phyloP scores from a whole-genome alignment of 2,329 filamentous ascomycete species.

The Monosporascus sp. region DNA sequence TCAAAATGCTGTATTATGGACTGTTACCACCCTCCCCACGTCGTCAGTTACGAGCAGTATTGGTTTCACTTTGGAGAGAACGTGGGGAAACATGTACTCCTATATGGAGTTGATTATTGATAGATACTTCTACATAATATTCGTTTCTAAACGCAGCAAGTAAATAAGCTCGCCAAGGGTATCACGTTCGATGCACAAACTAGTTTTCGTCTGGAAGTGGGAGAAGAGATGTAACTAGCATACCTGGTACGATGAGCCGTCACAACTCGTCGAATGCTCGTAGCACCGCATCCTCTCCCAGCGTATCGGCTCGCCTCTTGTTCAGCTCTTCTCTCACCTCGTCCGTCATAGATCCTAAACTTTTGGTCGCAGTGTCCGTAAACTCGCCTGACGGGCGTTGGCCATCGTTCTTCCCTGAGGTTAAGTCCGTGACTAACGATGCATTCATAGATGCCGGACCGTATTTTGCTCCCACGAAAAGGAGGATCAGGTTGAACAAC shows the following conservation, averaged over 20 bases:
- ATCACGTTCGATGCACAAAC: not conserved
- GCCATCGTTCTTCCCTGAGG: constrained; percentile 5
- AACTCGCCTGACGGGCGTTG: constrained; percentile 5
- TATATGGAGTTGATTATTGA: not conserved
- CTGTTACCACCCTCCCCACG: too few relatives aligned
- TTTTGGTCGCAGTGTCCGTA: constrained; percentile 14
- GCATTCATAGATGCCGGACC: constrained; percentile 14
- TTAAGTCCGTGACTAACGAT: constrained; percentile 5
- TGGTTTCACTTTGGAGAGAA: too few relatives aligned
- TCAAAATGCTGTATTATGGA: too few relatives aligned
- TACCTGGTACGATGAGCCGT: not conserved
- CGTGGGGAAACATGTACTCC: too few relatives aligned
- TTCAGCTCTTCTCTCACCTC: constrained; percentile 23
- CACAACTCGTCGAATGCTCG: constrained; percentile 29
- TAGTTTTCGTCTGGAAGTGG: not conserved
- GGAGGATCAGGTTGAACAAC: constrained; percentile 41
- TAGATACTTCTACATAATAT: not conserved
- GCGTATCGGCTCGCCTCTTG: constrained; percentile 13
- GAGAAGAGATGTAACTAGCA: not conserved
- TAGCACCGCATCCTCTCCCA: constrained; percentile 19
- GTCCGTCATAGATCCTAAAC: constrained; percentile 16
- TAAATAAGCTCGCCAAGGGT: not conserved
- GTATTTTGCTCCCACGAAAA: constrained; percentile 34
- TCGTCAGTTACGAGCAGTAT: too few relatives aligned
- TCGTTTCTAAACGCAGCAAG: not conserved